phyloP scores from a whole-genome alignment of 2,329 filamentous ascomycete species.

The Aspergillus quadricinctus region DNA sequence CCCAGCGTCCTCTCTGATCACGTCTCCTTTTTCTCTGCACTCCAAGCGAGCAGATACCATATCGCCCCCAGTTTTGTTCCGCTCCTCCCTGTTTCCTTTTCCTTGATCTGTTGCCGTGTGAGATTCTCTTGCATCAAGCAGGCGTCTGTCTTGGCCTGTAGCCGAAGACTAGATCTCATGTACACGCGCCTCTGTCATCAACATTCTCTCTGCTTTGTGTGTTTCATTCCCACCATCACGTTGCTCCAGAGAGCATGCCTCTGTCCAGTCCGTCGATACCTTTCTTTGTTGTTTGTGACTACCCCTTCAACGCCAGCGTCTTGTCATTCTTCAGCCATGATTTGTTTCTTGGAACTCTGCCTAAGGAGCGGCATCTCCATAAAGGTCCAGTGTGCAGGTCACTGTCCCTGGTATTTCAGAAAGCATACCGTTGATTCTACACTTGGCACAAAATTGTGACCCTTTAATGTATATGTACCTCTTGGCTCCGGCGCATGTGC shows the following conservation, averaged over 20 bases:
- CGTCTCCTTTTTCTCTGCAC: conserved; percentile 13
- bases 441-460: conserved; percentile 15
- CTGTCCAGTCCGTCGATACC: conserved; percentile 10
- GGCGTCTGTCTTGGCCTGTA: conserved; percentile 35
- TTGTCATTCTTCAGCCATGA: conserved; percentile 17
- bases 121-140: conserved; percentile 32
- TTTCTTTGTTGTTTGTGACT: conserved; percentile 11
- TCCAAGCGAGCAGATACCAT: conserved; percentile 25
- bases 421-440: conserved; percentile 15
- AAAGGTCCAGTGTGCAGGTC: conserved; percentile 17
- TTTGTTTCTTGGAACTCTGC: conserved; percentile 19
- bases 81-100: conserved; percentile 6
- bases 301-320: conserved; percentile 10
- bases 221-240: neutral
- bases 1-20: conserved; percentile 5
- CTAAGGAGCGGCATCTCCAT: conserved; percentile 18
- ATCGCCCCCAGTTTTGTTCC: conserved; percentile 9
- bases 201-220: conserved; percentile 15
- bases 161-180: conserved; percentile 27
- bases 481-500: conserved; percentile 21
- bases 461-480: conserved; percentile 29
- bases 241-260: neutral
- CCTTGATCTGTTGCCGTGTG: conserved; percentile 10
- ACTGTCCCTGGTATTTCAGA: conserved; percentile 17
- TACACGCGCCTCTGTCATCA: conserved; percentile 21